Base-by-base conservation (phyloP, 2,329 filamentous ascomycete species). In the Coniochaeta pulveracea region DNA sequence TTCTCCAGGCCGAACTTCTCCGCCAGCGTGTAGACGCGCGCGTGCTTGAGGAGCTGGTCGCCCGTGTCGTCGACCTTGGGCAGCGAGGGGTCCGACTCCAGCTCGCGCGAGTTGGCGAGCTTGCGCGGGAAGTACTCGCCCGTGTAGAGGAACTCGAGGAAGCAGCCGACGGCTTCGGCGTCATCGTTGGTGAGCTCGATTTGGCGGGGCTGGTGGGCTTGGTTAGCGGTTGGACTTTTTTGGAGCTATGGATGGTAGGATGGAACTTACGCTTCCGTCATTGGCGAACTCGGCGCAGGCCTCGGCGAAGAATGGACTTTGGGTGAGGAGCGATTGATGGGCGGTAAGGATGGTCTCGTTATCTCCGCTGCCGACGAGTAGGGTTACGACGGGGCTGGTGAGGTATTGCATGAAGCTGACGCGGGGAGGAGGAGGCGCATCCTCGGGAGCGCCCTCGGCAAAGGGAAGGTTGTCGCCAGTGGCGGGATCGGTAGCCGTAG, bases 21-120 rank as follows among this genome's bases (percentile, higher is more conserved):
- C 16, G 85, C 86, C 16, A 95, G 67, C 0, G 85, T 94, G 64
- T 94, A 94, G 42, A 94, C 73, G 42, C 82, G 80, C 15, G 88
- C 88, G 54, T 95, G 88, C 49, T 83, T 85, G 40, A 95, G 75
- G 12, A 95, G 76, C 50, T 89, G 82, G 10, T 80, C 70, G 43
- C 86, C 86, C n/a, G 72, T 73, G 51, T 84, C 69, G 58, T 94
- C 86, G 36, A 84, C 64, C 1, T 60, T 53, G 4, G 81, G 80
- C 10, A 75, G 54, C 6, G 68, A 58, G 0, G 79, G 70, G 50
- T 89, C 80, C 35, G 65, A 54, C 51, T 93, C 84, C 28, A 93
- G 73, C 18, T 67, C 60, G 26, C 76, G 76, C 46, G 78, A 69
- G 34, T 74, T 72, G 11, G 69, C 57, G 10, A 78, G 51, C 47